phyloP scores from a whole-genome alignment of 1,284 basidiomycete species.

The Coriolopsis trogii region DNA sequence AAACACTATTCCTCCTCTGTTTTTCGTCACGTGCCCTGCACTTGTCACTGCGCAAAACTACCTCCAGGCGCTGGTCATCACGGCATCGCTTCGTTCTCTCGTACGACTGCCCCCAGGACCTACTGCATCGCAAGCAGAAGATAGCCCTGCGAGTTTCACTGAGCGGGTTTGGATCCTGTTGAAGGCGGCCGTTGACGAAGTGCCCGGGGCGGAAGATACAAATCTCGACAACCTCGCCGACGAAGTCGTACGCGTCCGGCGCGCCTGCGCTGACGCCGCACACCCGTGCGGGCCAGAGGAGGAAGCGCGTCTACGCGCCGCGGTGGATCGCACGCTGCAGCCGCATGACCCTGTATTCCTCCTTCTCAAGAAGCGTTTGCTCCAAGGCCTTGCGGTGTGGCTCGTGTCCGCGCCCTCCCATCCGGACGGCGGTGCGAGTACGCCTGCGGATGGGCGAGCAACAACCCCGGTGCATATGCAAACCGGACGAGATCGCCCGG shows the following conservation, averaged over 20 bases:
- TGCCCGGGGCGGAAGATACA: conserved; percentile 42
- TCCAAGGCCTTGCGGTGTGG: conserved; percentile 45
- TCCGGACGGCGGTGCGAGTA: neutral
- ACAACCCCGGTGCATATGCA: conserved; percentile 46
- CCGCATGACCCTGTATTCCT: conserved; percentile 66
- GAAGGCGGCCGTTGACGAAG: conserved; percentile 54
- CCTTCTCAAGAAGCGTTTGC: conserved; percentile 59
- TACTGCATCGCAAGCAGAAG: conserved; percentile 1
- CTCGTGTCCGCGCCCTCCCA: conserved; percentile 26
- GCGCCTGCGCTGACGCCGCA: conserved; percentile 15
- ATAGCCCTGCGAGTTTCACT: conserved; percentile 42
- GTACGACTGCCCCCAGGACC: conserved; percentile 41
- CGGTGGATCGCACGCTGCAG: conserved; percentile 63
- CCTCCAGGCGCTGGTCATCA: conserved; percentile 70
- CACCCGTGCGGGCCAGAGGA: conserved; percentile 39
- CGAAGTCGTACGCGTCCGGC: conserved; percentile 57
- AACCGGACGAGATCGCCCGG: conserved; percentile 26
- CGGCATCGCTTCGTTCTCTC: conserved; percentile 60
- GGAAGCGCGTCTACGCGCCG: conserved; percentile 52
- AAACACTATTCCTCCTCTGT: conserved; percentile 59
- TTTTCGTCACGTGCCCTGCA: conserved; percentile 57
- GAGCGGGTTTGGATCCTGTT: conserved; percentile 67
- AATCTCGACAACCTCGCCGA: conserved; percentile 70
- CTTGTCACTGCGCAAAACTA: conserved; percentile 67
- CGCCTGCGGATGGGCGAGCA: neutral